Evolutionary conservation across 2,329 filamentous ascomycete species (phyloP).

Genomic region (Ascochyta pisi): DNA sequence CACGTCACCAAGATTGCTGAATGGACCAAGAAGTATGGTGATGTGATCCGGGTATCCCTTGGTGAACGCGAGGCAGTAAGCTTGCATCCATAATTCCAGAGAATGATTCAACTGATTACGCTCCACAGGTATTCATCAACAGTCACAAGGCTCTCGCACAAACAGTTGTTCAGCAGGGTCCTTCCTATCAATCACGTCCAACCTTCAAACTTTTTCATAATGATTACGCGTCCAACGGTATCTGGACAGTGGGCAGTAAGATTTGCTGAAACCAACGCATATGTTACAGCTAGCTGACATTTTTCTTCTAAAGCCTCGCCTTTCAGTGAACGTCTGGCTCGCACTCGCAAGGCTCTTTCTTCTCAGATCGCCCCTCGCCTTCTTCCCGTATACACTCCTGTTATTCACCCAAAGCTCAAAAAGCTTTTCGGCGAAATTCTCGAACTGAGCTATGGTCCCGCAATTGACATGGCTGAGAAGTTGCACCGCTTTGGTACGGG

Average conservation of each 20-base stretch:
- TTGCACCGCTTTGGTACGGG: conserved; percentile 22
- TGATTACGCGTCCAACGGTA: not conserved
- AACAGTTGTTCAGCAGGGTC: not conserved
- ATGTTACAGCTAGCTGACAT: not conserved
- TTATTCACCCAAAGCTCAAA: conserved; percentile 25
- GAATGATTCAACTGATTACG: too few relatives aligned
- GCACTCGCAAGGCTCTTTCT: conserved; percentile 23
- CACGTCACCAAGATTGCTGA: conserved; percentile 1
- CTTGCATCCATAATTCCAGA: too few relatives aligned
- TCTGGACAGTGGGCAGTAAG: conserved; percentile 3
- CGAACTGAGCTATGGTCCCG: conserved; percentile 19
- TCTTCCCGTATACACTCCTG: conserved; percentile 22
- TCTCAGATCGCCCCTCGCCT: conserved; percentile 22
- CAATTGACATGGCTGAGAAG: conserved; percentile 23
- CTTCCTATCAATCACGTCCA: not conserved
- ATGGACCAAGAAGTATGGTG: conserved; percentile 3
- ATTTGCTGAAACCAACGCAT: not conserved
- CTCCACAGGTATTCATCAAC: not conserved
- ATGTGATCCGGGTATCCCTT: conserved; percentile 1
- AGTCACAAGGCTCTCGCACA: conserved; percentile 2
- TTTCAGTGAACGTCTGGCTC: conserved; percentile 21
- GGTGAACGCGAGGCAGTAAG: conserved; percentile 2
- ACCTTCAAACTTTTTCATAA: conserved; percentile 5
- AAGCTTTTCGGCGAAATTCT: conserved; percentile 21
- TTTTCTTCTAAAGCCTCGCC: conserved; percentile 4